Evolutionary conservation across 805 yeast species (phyloP).

Genomic region (Candida bentonensis): DNA sequence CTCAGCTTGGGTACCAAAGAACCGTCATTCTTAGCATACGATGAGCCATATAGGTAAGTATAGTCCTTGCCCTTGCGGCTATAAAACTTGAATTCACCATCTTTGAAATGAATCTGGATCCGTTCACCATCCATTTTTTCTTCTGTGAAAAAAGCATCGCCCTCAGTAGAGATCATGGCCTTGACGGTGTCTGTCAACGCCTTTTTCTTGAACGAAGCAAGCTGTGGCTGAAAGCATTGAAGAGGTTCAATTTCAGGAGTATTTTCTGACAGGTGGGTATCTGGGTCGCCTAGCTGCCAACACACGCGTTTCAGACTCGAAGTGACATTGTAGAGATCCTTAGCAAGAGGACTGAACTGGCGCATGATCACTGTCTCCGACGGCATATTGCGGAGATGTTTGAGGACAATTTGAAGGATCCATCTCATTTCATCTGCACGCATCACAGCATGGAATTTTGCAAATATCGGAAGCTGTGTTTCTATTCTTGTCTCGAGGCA

Average conservation of each 20-base stretch:
- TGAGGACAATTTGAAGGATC: slow-evolving; percentile 53
- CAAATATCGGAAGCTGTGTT: slow-evolving; percentile 31
- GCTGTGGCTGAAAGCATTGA: slow-evolving; percentile 62
- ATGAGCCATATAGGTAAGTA: slow-evolving; percentile 52
- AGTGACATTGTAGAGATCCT: slow-evolving; percentile 47
- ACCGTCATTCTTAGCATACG: slow-evolving; percentile 27
- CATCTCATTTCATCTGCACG: slow-evolving; percentile 51
- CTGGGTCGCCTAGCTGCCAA: slow-evolving; percentile 39
- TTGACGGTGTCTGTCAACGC: slow-evolving; percentile 38
- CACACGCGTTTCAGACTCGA: slow-evolving; percentile 50
- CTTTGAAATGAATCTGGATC: slow-evolving; percentile 55
- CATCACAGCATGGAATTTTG: slow-evolving; percentile 38
- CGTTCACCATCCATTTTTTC: slow-evolving; percentile 94
- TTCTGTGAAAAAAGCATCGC: slow-evolving; percentile 51
- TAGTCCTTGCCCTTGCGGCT: slow-evolving; percentile 65
- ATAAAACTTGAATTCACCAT: slow-evolving; percentile 32
- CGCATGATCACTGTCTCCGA: slow-evolving; percentile 44
- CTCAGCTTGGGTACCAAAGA: slow-evolving; percentile 39
- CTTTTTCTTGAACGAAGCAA: slow-evolving; percentile 42
- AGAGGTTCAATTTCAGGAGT: slow-evolving; percentile 31
- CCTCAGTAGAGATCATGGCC: slow-evolving; percentile 24
- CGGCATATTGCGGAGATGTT: slow-evolving; percentile 32
- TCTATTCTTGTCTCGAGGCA: slow-evolving; percentile 21
- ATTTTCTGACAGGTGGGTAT: slow-evolving; percentile 26
- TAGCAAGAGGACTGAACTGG: slow-evolving; percentile 72